Conservation (phyloP, 78 protist genomes). For the Chrysochromulina tobinii region DNA sequence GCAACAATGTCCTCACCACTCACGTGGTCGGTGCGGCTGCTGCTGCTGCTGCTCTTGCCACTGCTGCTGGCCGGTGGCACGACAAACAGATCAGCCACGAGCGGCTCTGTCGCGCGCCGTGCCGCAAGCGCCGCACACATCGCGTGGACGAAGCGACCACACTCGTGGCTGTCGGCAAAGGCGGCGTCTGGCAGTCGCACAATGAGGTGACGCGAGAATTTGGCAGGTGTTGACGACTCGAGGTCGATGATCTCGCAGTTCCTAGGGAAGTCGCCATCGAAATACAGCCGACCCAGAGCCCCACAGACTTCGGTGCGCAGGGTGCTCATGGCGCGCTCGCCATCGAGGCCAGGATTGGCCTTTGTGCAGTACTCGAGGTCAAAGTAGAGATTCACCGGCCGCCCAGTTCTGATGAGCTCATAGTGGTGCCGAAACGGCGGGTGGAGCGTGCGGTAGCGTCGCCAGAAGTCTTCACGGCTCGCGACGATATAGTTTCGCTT, state of each 20-base stretch:
- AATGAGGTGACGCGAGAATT: conserved; percentile 10
- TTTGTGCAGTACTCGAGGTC: background rate
- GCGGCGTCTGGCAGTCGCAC: background rate
- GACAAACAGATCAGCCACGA: background rate
- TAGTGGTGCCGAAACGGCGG: background rate
- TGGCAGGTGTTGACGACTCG: background rate
- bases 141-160: background rate
- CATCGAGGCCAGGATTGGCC: background rate
- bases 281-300: background rate
- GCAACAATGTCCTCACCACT: no score
- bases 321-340: background rate
- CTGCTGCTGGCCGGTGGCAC: no score
- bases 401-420: background rate
- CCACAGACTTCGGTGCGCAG: background rate
- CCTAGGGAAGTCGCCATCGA: no score
- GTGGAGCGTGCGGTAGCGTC: background rate
- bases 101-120: background rate
- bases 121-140: background rate
- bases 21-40: no score
- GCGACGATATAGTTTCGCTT: background rate
- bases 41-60: no score
- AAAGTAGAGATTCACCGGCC: background rate
- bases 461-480: background rate
- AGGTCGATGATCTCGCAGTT: background rate
- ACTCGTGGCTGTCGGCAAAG: background rate